Percentiles rank a stretch among this genome's conserved stretches.
Conservation (phyloP, 306 rosid species). For the Cucurbita moschata region DNA sequence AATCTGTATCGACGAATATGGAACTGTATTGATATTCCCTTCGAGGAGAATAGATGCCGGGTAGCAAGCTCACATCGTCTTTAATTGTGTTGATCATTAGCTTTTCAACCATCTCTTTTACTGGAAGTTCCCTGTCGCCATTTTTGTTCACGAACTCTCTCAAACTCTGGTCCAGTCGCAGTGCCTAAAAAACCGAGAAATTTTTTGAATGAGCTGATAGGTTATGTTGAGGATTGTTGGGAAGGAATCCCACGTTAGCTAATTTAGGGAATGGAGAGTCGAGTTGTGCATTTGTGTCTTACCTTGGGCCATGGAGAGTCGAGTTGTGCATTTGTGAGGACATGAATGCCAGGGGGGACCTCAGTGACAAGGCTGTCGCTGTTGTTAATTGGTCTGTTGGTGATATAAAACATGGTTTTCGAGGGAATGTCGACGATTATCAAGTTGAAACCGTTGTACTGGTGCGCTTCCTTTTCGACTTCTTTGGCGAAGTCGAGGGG, state of each 20-base stretch:
- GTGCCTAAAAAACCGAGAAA: conserved; percentile 30
- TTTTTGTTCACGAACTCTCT: conserved; percentile 23
- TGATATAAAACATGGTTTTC: conserved; percentile 56
- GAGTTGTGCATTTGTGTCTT: conserved; percentile 32
- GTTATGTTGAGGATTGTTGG: too few species aligned
- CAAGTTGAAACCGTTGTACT: conserved; percentile 68
- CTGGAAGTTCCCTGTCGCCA: conserved; percentile 31
- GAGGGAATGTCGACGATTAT: conserved; percentile 42
- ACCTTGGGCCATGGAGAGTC: conserved; percentile 89
- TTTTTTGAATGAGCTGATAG: background rate
- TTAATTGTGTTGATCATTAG: conserved; percentile 46
- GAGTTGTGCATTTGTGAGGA: conserved; percentile 54
- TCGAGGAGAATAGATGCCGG: conserved; percentile 39
- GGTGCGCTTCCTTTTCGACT: conserved; percentile 38
- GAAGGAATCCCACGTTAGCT: too few species aligned
- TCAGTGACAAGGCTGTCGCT: conserved; percentile 13
- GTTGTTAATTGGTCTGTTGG: conserved; percentile 37
- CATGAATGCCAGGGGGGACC: conserved; percentile 76
- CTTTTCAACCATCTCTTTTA: conserved; percentile 47
- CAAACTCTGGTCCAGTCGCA: conserved; percentile 45
- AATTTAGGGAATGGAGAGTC: conserved; percentile 17
- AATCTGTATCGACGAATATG: conserved; percentile 35
- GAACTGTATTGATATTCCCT: conserved; percentile 37
- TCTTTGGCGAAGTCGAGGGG: conserved; percentile 51
- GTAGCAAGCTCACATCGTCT: conserved; percentile 45